Evolutionary conservation across 345 rosid genomes (phyloP).

Genomic region (Aethionema arabicum): DNA sequence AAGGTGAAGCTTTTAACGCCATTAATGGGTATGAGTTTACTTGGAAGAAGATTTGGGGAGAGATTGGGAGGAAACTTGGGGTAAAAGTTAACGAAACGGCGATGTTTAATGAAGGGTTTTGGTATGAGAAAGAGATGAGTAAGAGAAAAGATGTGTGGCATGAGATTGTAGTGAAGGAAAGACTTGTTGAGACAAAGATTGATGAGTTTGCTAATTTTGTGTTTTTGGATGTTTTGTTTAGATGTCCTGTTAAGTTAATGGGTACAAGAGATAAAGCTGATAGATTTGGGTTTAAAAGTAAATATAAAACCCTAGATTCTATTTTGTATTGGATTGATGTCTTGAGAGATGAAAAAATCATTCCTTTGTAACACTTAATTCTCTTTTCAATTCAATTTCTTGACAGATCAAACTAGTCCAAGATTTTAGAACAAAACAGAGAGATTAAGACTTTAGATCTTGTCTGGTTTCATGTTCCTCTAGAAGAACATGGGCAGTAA

Average conservation of each 20-base stretch:
- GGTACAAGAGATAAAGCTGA: constrained; percentile 71
- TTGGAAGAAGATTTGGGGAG: constrained; percentile 86
- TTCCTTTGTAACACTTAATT: constrained; percentile 40
- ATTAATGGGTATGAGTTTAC: constrained; percentile 68
- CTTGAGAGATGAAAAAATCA: constrained; percentile 64
- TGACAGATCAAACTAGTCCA: no score
- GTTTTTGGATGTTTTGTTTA: constrained; percentile 67
- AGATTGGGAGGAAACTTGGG: constrained; percentile 57
- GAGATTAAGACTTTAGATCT: no score
- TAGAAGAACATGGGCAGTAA: no score
- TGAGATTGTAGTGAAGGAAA: constrained; percentile 57
- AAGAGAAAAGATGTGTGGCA: constrained; percentile 58
- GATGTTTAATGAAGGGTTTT: constrained; percentile 49
- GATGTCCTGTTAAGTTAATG: constrained; percentile 67
- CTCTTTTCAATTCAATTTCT: no score
- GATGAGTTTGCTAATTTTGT: constrained; percentile 83
- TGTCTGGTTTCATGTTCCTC: no score
- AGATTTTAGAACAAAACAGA: no score
- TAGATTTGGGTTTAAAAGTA: constrained; percentile 58
- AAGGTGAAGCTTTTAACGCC: constrained; percentile 69
- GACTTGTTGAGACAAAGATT: constrained; percentile 50
- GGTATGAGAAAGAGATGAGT: constrained; percentile 49
- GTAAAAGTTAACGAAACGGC: constrained; percentile 41
- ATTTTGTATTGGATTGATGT: constrained; percentile 72
- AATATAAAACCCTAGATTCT: constrained; percentile 58